A percentile compares a stretch with the other conserved stretches of the same genome.
Conservation (phyloP, 495 filamentous ascomycete species). For the Viridothelium virens region DNA sequence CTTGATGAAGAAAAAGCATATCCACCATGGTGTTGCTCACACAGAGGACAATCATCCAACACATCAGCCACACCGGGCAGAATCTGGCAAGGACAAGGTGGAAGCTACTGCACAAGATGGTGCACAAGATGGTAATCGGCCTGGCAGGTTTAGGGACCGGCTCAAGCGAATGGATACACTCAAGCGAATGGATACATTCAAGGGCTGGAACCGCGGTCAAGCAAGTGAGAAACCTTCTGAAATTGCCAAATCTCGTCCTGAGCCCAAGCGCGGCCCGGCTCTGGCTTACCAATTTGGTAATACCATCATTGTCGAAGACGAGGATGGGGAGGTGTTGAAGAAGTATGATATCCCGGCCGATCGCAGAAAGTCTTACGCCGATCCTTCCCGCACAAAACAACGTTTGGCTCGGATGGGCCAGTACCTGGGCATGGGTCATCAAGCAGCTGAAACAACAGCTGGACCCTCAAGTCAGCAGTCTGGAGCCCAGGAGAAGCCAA, state of each 20-base stretch:
- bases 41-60: conserved; percentile 20
- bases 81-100: conserved; percentile 11
- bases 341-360: conserved; percentile 76
- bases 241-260: not conserved
- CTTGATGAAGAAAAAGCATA: conserved; percentile 42
- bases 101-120: conserved; percentile 15
- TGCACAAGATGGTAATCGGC: conserved; percentile 27
- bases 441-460: conserved; percentile 20
- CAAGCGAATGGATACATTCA: conserved; percentile 22
- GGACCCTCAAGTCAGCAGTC: conserved; percentile 19
- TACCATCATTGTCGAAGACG: conserved; percentile 96
- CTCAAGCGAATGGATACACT: conserved; percentile 26
- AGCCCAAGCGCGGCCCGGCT: conserved; percentile 50
- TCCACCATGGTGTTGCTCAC: conserved; percentile 31
- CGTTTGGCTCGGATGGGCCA: conserved; percentile 53
- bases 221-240: not conserved
- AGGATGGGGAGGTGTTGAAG: conserved; percentile 94
- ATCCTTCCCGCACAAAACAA: conserved; percentile 39
- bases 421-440: conserved; percentile 45
- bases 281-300: conserved; percentile 93
- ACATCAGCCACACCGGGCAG: not conserved
- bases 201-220: not conserved
- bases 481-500: conserved; percentile 14
- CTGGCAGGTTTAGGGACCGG: conserved; percentile 15
- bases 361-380: conserved; percentile 21